These are phyloP conservation scores for Spathaspora girioi DNA, from an alignment of 805 yeast species.

Conservation along the genomic window DNA sequence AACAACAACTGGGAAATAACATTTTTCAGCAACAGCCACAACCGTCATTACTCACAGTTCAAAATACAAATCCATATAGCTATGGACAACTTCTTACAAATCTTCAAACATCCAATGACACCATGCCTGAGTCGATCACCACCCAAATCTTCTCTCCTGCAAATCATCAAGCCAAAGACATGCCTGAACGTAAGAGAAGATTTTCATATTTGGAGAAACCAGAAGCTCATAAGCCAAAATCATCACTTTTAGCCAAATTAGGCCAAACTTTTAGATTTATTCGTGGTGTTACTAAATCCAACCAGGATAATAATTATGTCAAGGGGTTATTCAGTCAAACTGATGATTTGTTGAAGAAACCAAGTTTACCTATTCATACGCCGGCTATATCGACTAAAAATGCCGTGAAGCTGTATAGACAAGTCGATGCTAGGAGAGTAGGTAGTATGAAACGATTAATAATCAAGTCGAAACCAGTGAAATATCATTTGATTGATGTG, in stretches of 20 bases:
- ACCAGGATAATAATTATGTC: constrained; percentile 9
- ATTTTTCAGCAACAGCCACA: constrained; percentile 1
- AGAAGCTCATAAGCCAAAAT: constrained; percentile 11
- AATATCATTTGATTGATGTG: constrained; percentile 40
- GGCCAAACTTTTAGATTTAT: constrained; percentile 34
- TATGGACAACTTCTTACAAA: constrained; percentile 20
- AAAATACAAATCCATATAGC: constrained; percentile 26
- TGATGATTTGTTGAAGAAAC: constrained; percentile 14
- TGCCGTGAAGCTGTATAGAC: constrained; percentile 6
- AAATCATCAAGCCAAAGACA: constrained; percentile 5
- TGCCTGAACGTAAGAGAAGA: constrained; percentile 12
- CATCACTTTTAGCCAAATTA: constrained; percentile 27
- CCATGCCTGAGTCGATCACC: constrained; percentile 34
- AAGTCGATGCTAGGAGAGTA: constrained; percentile 13
- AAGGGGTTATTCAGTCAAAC: constrained; percentile 32
- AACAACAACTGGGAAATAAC: no score
- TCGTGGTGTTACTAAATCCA: constrained; percentile 9
- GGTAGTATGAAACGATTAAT: constrained; percentile 33
- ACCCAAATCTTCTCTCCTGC: constrained; percentile 19
- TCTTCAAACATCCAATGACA: constrained; percentile 13
- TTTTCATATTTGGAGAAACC: constrained; percentile 13
- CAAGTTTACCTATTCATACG: constrained; percentile 3
- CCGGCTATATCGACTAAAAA: background rate
- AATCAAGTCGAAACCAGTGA: constrained; percentile 37
- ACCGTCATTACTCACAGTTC: constrained; percentile 5